Base-by-base conservation (phyloP, 148 eudicot species). In the Oxyria digyna region DNA sequence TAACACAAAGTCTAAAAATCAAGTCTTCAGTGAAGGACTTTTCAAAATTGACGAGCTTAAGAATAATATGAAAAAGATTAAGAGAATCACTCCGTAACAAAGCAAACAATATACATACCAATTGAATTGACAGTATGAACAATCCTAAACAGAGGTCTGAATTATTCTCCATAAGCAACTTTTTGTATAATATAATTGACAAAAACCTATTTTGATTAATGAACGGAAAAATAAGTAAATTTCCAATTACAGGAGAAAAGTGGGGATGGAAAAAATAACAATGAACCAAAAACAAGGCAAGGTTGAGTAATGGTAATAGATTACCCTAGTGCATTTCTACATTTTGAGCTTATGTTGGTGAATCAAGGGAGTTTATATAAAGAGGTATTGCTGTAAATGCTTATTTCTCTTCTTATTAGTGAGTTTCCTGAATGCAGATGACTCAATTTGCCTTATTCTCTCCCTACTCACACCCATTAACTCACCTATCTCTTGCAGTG, bases 401-500 rank as follows among this genome's bases (percentile, higher is more conserved):
- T 83, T 80, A 43, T 80, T 82, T 84, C 84, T 87, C 82, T 81
- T 85, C 81, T 86, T 88, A 77, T 74, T 87, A 74, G 84, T 86
- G 75, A 94, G 76, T 84, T 94, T 90, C 33, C 83, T 79, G 73
- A 94, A 84, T n/a, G 92, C 97, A 73, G 85, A 78, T 0, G 85
- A 68, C 77, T 94, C 99, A 52, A 94, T 90, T 81, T 90, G 97
- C 71, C 99, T 83, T 57, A 94, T 79, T 80, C 99, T 84, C 77
- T 94, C 98, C 52, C 97, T 69, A 78, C 96, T 94, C 38, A 94
- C 91, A 8, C 96, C 91, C 89, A 94, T 76, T 71, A 82, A 37
- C 75, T 94, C 92, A 69, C 97, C 99, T 31, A 94, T 88, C 81
- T 94, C 99, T 80, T 88, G 97, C 78, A 94, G 77, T 27, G 99